Conservation (phyloP, 2,329 filamentous ascomycete genomes). For the Apiospora kogelbergensis region DNA sequence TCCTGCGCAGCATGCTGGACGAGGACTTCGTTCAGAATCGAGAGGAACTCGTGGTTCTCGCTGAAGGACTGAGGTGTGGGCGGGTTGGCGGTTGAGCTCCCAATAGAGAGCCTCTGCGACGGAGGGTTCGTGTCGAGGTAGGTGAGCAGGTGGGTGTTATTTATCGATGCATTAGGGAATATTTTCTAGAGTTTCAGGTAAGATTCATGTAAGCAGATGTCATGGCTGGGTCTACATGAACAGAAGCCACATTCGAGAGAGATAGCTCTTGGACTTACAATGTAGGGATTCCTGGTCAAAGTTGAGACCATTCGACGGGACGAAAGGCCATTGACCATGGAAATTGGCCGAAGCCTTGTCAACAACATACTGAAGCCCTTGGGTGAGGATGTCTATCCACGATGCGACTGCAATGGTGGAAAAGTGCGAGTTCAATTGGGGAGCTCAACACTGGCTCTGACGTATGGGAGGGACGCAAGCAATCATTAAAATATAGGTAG, state of each 20-base stretch:
- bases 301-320: slow-evolving; percentile 41
- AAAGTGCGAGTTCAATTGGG: not conserved
- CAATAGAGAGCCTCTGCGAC: slow-evolving; percentile 54
- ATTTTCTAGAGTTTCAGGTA: slow-evolving; percentile 48
- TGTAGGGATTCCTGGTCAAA: slow-evolving; percentile 50
- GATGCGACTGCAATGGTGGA: not conserved
- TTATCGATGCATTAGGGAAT: slow-evolving; percentile 47
- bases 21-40: slow-evolving; percentile 59
- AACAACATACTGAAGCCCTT: slow-evolving; percentile 31
- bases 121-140: slow-evolving; percentile 60
- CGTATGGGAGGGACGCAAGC: not conserved
- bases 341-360: slow-evolving; percentile 26
- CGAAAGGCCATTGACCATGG: slow-evolving; percentile 18
- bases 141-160: slow-evolving; percentile 54
- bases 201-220: not conserved
- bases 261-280: slow-evolving; percentile 42
- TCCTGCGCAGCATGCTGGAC: slow-evolving; percentile 56
- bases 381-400: not conserved
- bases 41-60: slow-evolving; percentile 60
- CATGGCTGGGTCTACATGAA: not conserved
- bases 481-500: not conserved
- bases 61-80: slow-evolving; percentile 61
- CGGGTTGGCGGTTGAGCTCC: slow-evolving; percentile 57
- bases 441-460: not conserved
- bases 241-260: not conserved